Evolutionary conservation across 352 stramenopile species (phyloP).

Genomic region (Hyaloperonospora brassicae): DNA sequence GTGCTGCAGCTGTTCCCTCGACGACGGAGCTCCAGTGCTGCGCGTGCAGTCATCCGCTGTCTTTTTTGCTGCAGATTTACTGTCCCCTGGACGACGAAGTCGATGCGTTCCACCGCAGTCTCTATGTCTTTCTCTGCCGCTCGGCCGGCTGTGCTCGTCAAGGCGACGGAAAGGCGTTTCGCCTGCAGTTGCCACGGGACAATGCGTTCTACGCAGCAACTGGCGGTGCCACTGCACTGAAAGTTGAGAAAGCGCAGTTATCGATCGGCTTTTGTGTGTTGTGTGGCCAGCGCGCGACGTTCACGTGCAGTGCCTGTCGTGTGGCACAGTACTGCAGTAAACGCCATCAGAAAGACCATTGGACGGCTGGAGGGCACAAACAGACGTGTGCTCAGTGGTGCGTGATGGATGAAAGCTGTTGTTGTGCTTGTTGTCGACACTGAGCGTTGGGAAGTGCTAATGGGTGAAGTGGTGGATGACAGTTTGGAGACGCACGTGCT

Average conservation of each 20-base stretch:
- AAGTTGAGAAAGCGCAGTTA: constrained; percentile 18
- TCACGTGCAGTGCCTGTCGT: constrained; percentile 68
- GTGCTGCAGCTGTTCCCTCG: constrained; percentile 24
- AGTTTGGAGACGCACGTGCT: constrained; percentile 34
- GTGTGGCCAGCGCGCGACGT: constrained; percentile 49
- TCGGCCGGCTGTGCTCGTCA: constrained; percentile 44
- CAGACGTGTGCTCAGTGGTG: constrained; percentile 50
- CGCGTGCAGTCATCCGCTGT: constrained; percentile 41
- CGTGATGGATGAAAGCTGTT: constrained; percentile 4
- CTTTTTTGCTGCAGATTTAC: constrained; percentile 90
- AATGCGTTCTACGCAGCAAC: constrained; percentile 87
- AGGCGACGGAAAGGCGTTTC: constrained; percentile 66
- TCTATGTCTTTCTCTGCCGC: constrained; percentile 91
- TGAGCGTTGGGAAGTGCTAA: not conserved
- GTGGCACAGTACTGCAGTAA: constrained; percentile 76
- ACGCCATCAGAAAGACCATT: constrained; percentile 75
- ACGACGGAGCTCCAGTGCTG: constrained; percentile 40
- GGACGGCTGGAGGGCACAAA: constrained; percentile 59
- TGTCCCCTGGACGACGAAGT: constrained; percentile 82
- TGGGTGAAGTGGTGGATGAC: not conserved
- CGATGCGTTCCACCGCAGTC: constrained; percentile 88
- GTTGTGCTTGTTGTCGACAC: not conserved
- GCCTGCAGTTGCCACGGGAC: constrained; percentile 78
- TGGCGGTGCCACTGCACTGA: constrained; percentile 27
- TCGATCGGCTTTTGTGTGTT: constrained; percentile 37